These are phyloP conservation scores for Graphium sp. DNA, from an alignment of 2,329 filamentous ascomycete species.

Conservation along the genomic window DNA sequence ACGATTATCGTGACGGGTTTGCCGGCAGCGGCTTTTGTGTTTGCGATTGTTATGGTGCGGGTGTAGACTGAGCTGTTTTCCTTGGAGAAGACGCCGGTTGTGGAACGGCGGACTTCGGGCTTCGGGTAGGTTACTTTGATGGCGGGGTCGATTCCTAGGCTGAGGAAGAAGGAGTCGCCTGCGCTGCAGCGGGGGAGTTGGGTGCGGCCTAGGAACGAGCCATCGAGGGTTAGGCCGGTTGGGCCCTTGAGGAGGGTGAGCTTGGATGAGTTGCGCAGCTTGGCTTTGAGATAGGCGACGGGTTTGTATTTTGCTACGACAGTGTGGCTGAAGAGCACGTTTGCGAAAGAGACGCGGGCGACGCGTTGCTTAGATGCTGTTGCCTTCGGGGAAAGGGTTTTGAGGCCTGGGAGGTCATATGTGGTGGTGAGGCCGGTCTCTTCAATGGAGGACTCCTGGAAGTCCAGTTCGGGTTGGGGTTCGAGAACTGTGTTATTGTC, in stretches of 20 bases:
- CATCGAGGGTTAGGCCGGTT: slow-evolving; percentile 44
- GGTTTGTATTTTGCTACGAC: slow-evolving; percentile 43
- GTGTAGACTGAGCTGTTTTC: slow-evolving; percentile 32
- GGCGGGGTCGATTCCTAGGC: slow-evolving; percentile 41
- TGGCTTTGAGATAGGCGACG: slow-evolving; percentile 41
- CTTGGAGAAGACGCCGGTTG: slow-evolving; percentile 33
- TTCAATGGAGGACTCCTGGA: slow-evolving; percentile 36
- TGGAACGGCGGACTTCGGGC: slow-evolving; percentile 32
- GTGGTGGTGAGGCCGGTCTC: slow-evolving; percentile 42
- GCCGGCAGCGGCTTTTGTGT: slow-evolving; percentile 22
- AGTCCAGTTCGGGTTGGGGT: slow-evolving; percentile 16
- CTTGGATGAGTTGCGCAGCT: slow-evolving; percentile 35
- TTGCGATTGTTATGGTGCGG: slow-evolving; percentile 29
- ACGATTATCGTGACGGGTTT: slow-evolving; percentile 29
- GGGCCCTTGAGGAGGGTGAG: slow-evolving; percentile 38
- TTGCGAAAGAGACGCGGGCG: slow-evolving; percentile 30
- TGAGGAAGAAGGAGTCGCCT: slow-evolving; percentile 33
- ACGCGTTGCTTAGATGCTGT: slow-evolving; percentile 41
- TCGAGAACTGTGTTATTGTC: slow-evolving; percentile 10
- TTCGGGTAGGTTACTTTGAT: slow-evolving; percentile 38
- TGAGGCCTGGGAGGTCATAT: slow-evolving; percentile 41
- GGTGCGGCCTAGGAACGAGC: slow-evolving; percentile 41
- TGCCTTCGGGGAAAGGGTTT: slow-evolving; percentile 34
- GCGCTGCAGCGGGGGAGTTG: slow-evolving; percentile 35
- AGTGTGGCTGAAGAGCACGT: slow-evolving; percentile 36